phyloP scores from a whole-genome alignment of 306 rosid species.

The Carpinus fangiana region DNA sequence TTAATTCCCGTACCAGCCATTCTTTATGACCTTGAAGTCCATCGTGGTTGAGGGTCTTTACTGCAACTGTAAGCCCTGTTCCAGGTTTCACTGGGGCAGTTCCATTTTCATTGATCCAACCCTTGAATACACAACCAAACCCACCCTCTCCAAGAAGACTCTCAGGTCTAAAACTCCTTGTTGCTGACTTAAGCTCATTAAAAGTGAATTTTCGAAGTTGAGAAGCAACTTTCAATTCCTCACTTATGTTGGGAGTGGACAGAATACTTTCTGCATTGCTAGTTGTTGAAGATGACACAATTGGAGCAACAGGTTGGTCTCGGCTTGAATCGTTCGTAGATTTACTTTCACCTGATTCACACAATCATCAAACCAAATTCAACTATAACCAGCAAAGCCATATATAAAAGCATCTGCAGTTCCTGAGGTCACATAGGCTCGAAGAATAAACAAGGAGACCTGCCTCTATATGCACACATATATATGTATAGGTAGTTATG shows the following conservation, averaged over 20 bases:
- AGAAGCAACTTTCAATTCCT: conserved; percentile 41
- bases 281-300: conserved; percentile 32
- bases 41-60: conserved; percentile 50
- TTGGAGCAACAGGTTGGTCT: conserved; percentile 27
- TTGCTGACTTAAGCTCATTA: conserved; percentile 46
- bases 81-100: conserved; percentile 39
- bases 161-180: conserved; percentile 46
- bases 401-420: background rate
- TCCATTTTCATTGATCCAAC: conserved; percentile 43
- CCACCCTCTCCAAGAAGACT: conserved; percentile 58
- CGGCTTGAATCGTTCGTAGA: conserved; percentile 25
- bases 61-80: conserved; percentile 54
- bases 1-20: conserved; percentile 53
- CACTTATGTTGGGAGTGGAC: conserved; percentile 34
- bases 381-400: conserved; percentile 4
- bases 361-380: conserved; percentile 5
- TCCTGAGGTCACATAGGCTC: background rate
- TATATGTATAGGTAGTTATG: background rate
- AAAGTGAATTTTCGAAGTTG: conserved; percentile 46
- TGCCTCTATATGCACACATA: background rate
- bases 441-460: background rate
- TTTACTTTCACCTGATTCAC: conserved; percentile 35
- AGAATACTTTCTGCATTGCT: conserved; percentile 38
- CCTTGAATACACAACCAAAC: conserved; percentile 62
- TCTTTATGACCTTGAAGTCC: conserved; percentile 65